Evolutionary conservation across 176 grass and related monocot species (phyloP), one percentile per base, ranked within the genome.

Genomic region (Cymbopogon citratus): DNA sequence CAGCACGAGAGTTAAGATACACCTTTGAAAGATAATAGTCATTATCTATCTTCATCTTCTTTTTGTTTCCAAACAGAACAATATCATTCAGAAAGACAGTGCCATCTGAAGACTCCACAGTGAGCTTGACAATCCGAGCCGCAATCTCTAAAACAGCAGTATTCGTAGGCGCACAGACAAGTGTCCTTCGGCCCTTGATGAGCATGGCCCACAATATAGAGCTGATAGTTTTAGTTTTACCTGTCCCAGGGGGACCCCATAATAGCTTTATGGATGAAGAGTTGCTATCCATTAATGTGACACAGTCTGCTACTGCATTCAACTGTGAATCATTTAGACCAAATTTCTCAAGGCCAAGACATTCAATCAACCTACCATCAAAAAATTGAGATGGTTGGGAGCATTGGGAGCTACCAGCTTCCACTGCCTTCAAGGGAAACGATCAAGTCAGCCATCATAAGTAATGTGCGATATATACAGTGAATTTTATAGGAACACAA

Each of bases 211-310:
- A 89, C 26, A 92, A 24, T 2, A 92, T 34, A 28, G 75, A 65
- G n/a, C 79, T 77, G 9, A 88, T 86, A 2, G 90, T 89, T 81
- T 92, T 92, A 3, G 87, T 92, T 80, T 92, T 92, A 34, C 87
- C 87, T 7, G 87, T 89, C 1, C 87, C 87, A 36, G 87, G 90
- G 63, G 90, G 83, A 1, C 84, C 90, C 84, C 87, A 92, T 5
- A 92, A 78, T 62, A 92, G 84, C 45, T 76, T 89, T 48, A 92
- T 13, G 14, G 69, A 76, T 9, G 76, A 73, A 2, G 56, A 29
- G 6, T 21, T 7, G 8, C 52, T 5, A 57, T 76, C 25, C 23
- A 51, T 78, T 69, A 76, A 33, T 63, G 75, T 67, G 19, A 89
- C 61, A 43, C 90, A 89, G 54, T 49, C 76, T 40, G 75, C 6